A percentile compares a stretch with the other conserved stretches of the same genome.
phyloP scores from a whole-genome alignment of 225 moss, liverwort and hornwort species.

The Sphagnum tenellum region DNA sequence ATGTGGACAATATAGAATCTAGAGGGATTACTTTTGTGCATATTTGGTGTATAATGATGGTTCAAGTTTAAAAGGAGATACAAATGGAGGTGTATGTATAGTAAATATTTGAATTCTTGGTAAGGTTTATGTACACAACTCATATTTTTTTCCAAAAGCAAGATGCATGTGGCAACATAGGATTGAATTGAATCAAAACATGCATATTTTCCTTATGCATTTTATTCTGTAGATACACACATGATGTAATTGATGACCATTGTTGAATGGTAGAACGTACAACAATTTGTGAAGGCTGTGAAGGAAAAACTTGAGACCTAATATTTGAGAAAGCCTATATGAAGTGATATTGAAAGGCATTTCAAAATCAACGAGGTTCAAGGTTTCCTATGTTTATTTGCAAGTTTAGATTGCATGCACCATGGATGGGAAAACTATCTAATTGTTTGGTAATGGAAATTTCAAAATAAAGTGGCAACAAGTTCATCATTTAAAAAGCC shows the following conservation, averaged over 20 bases:
- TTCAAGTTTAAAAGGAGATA: too few species aligned
- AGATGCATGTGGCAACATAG: neutral
- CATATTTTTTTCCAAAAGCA: slow-evolving; percentile 5
- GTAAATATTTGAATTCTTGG: too few species aligned
- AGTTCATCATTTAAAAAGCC: neutral
- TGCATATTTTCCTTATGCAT: slow-evolving; percentile 4
- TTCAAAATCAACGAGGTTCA: neutral
- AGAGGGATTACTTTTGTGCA: too few species aligned
- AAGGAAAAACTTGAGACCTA: neutral
- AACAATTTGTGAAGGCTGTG: slow-evolving; percentile 1
- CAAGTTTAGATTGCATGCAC: slow-evolving; percentile 4
- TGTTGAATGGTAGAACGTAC: neutral
- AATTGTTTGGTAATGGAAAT: neutral
- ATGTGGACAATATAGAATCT: too few species aligned
- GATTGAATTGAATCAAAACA: slow-evolving; percentile 1
- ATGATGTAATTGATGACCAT: slow-evolving; percentile 5
- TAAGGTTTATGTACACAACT: neutral
- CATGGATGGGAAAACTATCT: neutral
- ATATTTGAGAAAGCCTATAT: neutral
- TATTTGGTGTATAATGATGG: too few species aligned
- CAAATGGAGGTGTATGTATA: too few species aligned
- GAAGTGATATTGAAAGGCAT: neutral
- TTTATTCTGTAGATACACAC: neutral
- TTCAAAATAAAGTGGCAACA: neutral
- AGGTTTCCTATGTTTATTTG: neutral